These are phyloP conservation scores for Trichosanthes cucumerina DNA, from an alignment of 306 rosid species.

Conservation along the genomic window DNA sequence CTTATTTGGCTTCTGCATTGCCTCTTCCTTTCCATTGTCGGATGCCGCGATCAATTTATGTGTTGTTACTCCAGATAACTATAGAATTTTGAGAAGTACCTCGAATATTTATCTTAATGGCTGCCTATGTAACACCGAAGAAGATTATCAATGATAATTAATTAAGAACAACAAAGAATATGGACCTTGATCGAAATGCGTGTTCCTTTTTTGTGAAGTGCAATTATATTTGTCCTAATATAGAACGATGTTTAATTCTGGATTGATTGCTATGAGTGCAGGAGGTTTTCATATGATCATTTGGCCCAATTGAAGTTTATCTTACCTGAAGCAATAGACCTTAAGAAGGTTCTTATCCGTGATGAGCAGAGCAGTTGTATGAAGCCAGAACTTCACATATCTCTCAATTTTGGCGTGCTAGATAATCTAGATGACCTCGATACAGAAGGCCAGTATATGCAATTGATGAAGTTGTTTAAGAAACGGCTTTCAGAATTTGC, in stretches of 20 bases:
- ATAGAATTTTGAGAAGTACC: background rate
- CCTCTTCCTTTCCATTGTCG: background rate
- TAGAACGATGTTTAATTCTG: background rate
- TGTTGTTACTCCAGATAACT: background rate
- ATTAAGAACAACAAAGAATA: background rate
- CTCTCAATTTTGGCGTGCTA: constrained; percentile 24
- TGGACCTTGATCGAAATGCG: background rate
- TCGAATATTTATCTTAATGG: background rate
- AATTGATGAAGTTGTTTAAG: constrained; percentile 38
- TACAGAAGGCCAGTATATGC: constrained; percentile 21
- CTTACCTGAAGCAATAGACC: constrained; percentile 54
- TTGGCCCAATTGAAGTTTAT: constrained; percentile 69
- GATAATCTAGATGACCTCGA: constrained; percentile 20
- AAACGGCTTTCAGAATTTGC: constrained; percentile 29
- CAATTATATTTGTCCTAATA: background rate
- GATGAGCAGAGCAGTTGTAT: constrained; percentile 53
- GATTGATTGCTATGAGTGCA: constrained; percentile 5
- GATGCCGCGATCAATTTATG: background rate
- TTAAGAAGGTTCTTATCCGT: constrained; percentile 31
- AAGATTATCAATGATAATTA: background rate
- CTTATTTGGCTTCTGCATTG: background rate
- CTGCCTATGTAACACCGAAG: background rate
- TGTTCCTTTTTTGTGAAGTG: background rate
- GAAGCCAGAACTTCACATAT: constrained; percentile 64
- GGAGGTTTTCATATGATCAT: constrained; percentile 70